Base-by-base conservation (phyloP, 805 yeast species). In the Cyberlindnera xishuangbannaensis region DNA sequence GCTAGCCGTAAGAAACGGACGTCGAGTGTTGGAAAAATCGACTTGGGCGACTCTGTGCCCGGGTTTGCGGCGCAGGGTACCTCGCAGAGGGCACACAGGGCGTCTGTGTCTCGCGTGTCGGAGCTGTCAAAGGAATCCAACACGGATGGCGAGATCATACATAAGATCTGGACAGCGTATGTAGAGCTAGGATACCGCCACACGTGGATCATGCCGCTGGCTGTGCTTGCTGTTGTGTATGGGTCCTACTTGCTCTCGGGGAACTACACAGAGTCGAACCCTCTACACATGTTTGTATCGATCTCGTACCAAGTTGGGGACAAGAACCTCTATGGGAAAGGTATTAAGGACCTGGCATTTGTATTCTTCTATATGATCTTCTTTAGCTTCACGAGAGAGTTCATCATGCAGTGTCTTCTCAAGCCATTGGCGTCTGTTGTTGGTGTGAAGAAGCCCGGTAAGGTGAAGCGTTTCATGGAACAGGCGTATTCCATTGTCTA, bases 381-480 rank as follows among this genome's bases (percentile, higher is more conserved):
- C 48, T 88, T 92, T 71, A 83, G 96, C 0, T 92, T 90, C 55
- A 65, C 76, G 44, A 76, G 99, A 50, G 98, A 92, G 59, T 90
- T 92, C 53, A 53, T 76, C 44, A 87, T 92, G 97, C 88, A 87
- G 56, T 65, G 73, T 21, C 50, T 86, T 1, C 72, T 92, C 39
- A 69, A 68, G 47, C 97, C 97, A 7, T 41, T 84, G 22, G 90
- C 96, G 2, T 25, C 20, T 8, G 36, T 39, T 22, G 64, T 57
- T 27, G 85, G 85, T 1, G 51, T 85, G 24, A 64, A 45, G 25
- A 57, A 59, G 15, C 36, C 44, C 5, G 66, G 67, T 15, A 88
- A 84, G 58, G 57, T 76, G 27, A 74, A 72, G 41, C 73, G 99
- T 57, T 87, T 90, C 60, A 76, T 85, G 79, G 99, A 92, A 59